phyloP scores from a whole-genome alignment of 2,329 filamentous ascomycete genomes.

The Colletotrichum siamense region DNA sequence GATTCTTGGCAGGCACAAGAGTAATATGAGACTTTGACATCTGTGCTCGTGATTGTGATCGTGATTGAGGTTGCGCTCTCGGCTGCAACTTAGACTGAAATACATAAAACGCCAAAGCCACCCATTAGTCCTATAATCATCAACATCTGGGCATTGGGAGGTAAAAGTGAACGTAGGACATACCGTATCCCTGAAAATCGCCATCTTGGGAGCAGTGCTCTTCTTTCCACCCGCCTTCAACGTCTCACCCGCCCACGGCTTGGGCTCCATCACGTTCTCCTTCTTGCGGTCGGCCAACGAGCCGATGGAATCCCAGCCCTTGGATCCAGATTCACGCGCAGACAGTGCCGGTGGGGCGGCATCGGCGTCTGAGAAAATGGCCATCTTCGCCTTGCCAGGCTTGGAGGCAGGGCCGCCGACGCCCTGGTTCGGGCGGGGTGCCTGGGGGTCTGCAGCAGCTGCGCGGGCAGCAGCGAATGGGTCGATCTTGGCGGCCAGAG shows the following conservation, averaged over 20 bases:
- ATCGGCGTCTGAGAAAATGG: constrained; percentile 86
- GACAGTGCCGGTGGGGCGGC: constrained; percentile 62
- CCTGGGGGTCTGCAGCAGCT: constrained; percentile 69
- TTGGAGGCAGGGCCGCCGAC: constrained; percentile 61
- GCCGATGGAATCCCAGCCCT: constrained; percentile 92
- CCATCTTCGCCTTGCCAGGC: constrained; percentile 79
- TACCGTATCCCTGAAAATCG: constrained; percentile 96
- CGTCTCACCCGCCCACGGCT: constrained; percentile 91
- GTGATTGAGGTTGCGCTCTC: constrained; percentile 31
- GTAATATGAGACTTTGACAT: constrained; percentile 68
- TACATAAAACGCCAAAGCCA: constrained; percentile 54
- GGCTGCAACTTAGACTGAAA: constrained; percentile 49
- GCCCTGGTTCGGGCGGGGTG: constrained; percentile 55
- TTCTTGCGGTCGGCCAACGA: constrained; percentile 89
- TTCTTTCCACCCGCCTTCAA: constrained; percentile 87
- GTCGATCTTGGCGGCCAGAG: constrained; percentile 83
- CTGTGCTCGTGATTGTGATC: constrained; percentile 51
- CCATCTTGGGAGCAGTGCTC: constrained; percentile 78
- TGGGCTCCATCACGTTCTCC: constrained; percentile 86
- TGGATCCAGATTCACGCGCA: constrained; percentile 58
- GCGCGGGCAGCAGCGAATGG: constrained; percentile 71
- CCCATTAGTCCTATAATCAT: constrained; percentile 95
- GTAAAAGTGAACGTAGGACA: constrained; percentile 48
- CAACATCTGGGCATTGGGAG: constrained; percentile 70
- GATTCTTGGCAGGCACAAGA: constrained; percentile 73